These are phyloP conservation scores for Cyclotella kingstonii DNA, from an alignment of 108 stramenopile species.

Conservation along the genomic window DNA sequence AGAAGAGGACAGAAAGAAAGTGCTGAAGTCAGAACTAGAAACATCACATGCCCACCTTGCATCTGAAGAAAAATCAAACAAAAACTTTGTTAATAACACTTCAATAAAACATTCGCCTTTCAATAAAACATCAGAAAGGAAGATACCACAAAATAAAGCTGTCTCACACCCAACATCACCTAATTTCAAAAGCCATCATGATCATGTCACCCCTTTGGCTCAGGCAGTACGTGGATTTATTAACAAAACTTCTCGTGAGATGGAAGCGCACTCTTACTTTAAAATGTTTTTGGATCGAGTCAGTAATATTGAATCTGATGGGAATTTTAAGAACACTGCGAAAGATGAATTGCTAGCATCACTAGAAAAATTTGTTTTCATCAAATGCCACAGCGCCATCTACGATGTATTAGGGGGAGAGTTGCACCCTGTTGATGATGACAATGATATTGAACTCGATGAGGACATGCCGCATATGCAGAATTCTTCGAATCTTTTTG, in stretches of 20 bases:
- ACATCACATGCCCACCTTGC: no score
- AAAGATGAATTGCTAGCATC: conserved; percentile 26
- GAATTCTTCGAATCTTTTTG: not conserved
- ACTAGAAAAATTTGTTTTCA: conserved; percentile 38
- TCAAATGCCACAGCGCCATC: conserved; percentile 32
- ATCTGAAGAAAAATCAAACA: no score
- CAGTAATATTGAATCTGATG: not conserved
- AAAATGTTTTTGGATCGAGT: not conserved
- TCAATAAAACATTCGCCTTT: no score
- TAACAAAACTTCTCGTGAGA: conserved; percentile 26
- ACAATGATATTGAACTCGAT: not conserved
- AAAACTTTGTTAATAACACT: no score
- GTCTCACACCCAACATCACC: not conserved
- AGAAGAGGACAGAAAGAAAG: conserved; percentile 19
- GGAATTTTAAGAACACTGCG: not conserved
- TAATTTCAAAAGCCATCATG: not conserved
- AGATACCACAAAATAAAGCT: not conserved
- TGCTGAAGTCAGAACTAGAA: no score
- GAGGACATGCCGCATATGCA: not conserved
- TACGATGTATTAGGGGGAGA: conserved; percentile 28
- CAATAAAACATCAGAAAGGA: not conserved
- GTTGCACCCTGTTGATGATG: conserved; percentile 10
- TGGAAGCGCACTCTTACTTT: conserved; percentile 34
- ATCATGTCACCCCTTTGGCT: conserved; percentile 22
- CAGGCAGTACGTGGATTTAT: conserved; percentile 40